A percentile compares a stretch with the other conserved stretches of the same genome.
phyloP scores from a whole-genome alignment of 2,329 filamentous ascomycete species.

The Mycosphaerella arachidis region DNA sequence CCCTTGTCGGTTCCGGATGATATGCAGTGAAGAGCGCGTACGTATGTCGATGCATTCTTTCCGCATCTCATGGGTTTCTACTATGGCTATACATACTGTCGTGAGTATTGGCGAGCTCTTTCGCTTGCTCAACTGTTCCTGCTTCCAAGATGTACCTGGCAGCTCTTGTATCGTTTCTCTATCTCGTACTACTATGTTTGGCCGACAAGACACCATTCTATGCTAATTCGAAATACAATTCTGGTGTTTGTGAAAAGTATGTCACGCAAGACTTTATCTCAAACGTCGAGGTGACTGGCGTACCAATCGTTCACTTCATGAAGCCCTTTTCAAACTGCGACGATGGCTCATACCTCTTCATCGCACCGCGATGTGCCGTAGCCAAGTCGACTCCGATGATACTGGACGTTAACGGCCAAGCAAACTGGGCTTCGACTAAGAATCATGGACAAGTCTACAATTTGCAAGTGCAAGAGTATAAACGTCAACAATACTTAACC shows the following conservation, averaged over 20 bases:
- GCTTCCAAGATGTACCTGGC: not conserved
- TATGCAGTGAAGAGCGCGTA: not conserved
- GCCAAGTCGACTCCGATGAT: constrained; percentile 17
- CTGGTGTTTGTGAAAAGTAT: constrained; percentile 34
- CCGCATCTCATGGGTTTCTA: not conserved
- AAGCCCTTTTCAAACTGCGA: constrained; percentile 30
- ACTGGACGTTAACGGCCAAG: constrained; percentile 13
- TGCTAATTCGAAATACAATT: constrained; percentile 30
- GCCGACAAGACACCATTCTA: constrained; percentile 20
- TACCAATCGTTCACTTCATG: constrained; percentile 32
- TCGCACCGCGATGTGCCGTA: constrained; percentile 24
- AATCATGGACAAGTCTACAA: constrained; percentile 41
- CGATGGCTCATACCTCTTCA: constrained; percentile 29
- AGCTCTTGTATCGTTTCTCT: not conserved
- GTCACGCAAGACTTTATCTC: constrained; percentile 35
- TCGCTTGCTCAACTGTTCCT: not conserved
- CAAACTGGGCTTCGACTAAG: constrained; percentile 18
- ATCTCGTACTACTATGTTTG: not conserved
- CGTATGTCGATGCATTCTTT: not conserved
- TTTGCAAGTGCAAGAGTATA: constrained; percentile 43
- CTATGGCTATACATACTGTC: not conserved
- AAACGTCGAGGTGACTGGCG: constrained; percentile 27
- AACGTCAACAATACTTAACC: constrained; percentile 43
- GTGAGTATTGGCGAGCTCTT: not conserved
- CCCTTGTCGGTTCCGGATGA: not conserved